Evolutionary conservation across 371 early-diverging fungal genomes (phyloP).

Genomic region (Mortierella sp.): DNA sequence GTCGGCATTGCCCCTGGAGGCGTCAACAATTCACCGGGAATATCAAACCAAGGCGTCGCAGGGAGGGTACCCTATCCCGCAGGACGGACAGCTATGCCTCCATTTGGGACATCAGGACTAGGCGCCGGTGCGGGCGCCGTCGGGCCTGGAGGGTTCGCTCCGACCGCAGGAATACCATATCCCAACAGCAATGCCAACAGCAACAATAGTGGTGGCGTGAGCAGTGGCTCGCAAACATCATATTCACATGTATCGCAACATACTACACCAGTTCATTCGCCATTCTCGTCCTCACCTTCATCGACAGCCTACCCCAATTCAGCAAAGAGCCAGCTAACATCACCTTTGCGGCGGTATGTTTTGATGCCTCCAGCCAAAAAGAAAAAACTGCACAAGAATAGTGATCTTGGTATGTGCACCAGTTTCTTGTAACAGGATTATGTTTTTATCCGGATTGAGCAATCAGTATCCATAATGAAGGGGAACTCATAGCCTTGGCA

Average conservation of each 20-base stretch:
- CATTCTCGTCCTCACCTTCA: conserved; percentile 40
- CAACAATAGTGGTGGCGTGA: conserved; percentile 6
- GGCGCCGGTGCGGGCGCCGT: too few relatives aligned
- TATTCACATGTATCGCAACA: conserved; percentile 45
- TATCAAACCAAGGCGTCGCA: too few relatives aligned
- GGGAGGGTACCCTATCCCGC: too few relatives aligned
- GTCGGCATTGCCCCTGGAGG: too few relatives aligned
- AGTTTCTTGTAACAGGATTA: neutral
- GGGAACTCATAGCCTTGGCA: neutral
- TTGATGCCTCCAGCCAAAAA: conserved; percentile 60
- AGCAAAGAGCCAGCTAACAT: conserved; percentile 14
- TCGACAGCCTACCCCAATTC: conserved; percentile 30
- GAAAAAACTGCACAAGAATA: conserved; percentile 59
- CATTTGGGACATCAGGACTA: too few relatives aligned
- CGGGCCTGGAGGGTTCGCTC: too few relatives aligned
- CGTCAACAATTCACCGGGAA: too few relatives aligned
- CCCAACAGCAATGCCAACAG: conserved; percentile 9
- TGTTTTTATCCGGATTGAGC: neutral
- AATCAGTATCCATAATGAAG: neutral
- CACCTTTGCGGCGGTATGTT: conserved; percentile 59
- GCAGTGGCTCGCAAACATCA: conserved; percentile 17
- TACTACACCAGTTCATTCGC: conserved; percentile 41
- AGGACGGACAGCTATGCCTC: too few relatives aligned
- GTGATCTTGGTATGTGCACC: conserved; percentile 49
- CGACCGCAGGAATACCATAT: neutral